Evolutionary conservation across 2,329 filamentous ascomycete species (phyloP).

Genomic region (Penicillium polonicum): DNA sequence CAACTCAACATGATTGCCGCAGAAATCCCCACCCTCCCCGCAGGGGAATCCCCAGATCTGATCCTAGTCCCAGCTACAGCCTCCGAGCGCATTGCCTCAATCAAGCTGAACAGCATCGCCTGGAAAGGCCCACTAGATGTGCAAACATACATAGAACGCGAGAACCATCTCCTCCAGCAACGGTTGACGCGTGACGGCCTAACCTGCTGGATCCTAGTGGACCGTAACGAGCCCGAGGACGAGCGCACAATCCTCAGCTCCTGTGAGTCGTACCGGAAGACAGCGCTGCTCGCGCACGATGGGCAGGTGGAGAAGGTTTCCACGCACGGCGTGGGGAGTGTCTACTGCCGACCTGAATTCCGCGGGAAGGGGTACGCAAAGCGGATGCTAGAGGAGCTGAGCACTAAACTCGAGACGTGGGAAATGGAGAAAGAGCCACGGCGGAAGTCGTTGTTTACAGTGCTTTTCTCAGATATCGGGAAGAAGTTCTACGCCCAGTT

Average conservation of each 20-base stretch:
- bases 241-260: constrained; percentile 53
- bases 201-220: constrained; percentile 61
- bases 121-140: constrained; percentile 59
- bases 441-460: constrained; percentile 62
- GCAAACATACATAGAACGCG: constrained; percentile 58
- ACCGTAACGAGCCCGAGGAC: constrained; percentile 41
- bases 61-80: constrained; percentile 55
- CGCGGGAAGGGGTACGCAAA: constrained; percentile 73
- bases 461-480: constrained; percentile 85
- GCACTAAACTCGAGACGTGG: constrained; percentile 53
- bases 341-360: constrained; percentile 69
- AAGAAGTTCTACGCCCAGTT: constrained; percentile 74
- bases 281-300: constrained; percentile 46
- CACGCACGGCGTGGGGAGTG: constrained; percentile 74
- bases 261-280: constrained; percentile 55
- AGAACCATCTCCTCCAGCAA: constrained; percentile 53
- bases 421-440: constrained; percentile 47
- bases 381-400: constrained; percentile 70
- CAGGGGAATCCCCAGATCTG: constrained; percentile 51
- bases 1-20: constrained; percentile 36
- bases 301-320: constrained; percentile 56
- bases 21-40: constrained; percentile 43
- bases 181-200: constrained; percentile 56
- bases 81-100: constrained; percentile 53
- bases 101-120: constrained; percentile 54